Conservation (phyloP, 768 basidiomycete species). For the Porphyrellus cyaneotinctus region DNA sequence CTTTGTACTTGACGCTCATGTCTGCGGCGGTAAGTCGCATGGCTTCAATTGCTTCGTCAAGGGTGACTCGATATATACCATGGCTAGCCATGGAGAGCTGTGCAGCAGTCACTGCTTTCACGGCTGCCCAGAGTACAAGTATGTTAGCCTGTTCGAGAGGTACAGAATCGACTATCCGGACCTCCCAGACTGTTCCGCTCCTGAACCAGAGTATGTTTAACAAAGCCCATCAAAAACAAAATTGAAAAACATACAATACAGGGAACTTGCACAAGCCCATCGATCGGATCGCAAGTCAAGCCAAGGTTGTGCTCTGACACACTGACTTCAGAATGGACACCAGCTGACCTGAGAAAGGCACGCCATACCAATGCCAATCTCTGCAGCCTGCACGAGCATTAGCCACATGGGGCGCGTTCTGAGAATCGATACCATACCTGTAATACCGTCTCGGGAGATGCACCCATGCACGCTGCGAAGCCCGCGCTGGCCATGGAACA, state of each 20-base stretch:
- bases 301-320: slow-evolving; percentile 75
- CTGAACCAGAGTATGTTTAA: slow-evolving; percentile 30
- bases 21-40: slow-evolving; percentile 91
- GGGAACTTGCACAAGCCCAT: slow-evolving; percentile 90
- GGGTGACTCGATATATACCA: slow-evolving; percentile 78
- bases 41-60: slow-evolving; percentile 95
- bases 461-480: slow-evolving; percentile 93
- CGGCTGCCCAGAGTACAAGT: slow-evolving; percentile 45
- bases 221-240: slow-evolving; percentile 1
- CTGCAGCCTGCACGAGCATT: slow-evolving; percentile 55
- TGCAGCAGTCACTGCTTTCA: slow-evolving; percentile 90
- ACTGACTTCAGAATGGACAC: slow-evolving; percentile 1
- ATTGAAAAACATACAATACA: slow-evolving; percentile 63
- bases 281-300: slow-evolving; percentile 91
- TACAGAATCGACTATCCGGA: slow-evolving; percentile 26
- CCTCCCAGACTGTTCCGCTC: slow-evolving; percentile 87
- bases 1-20: slow-evolving; percentile 95
- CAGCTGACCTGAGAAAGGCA: background rate
- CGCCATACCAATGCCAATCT: slow-evolving; percentile 79
- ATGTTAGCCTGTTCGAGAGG: slow-evolving; percentile 1
- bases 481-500: slow-evolving; percentile 95
- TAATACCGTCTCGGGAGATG: slow-evolving; percentile 75
- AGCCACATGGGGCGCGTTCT: background rate
- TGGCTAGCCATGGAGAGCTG: slow-evolving; percentile 92
- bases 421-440: slow-evolving; percentile 43